Evolutionary conservation across 106 monocot genomes (phyloP), one percentile per base, ranked within the genome.

Genomic region (Gastrodia elata): DNA sequence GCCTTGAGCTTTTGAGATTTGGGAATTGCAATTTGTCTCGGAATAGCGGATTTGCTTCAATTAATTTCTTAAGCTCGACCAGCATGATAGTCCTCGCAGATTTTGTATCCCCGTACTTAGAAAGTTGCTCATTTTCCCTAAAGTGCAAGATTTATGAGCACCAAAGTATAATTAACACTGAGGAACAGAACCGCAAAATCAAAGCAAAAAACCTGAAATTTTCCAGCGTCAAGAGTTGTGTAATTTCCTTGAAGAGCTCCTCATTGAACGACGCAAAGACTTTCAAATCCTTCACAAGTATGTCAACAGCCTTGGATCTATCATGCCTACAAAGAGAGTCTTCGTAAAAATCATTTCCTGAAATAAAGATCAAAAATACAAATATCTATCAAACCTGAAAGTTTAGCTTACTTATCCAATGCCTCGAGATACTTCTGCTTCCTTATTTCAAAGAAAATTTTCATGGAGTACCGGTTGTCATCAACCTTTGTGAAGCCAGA

Each of bases 1-100:
- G 76, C 52, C 91, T 87, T 8, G 89, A 89, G 74, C 48, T 84
- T 72, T 86, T 96, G 4, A 90, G 84, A 73, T 44, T 90, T 5
- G 96, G 92, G 72, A 90, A 90, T 65, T 74, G 85, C 73, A 96
- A 57, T 49, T 96, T 96, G 72, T 90, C 89, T 39, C 87, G 84
- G 65, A 96, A 96, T 24, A 92, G 82, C 52, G 96, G 96, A 78
- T 92, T 92, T 78, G 87, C 89, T 79, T 96, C 92, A 76, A 96
- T 96, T 64, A 96, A 70, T 71, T 88, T 92, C 86, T 92, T 90
- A 37, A 96, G 92, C 74, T 90, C 89, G 73, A 83, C 82, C 24
- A 96, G 78, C 87, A 96, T 84, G 42, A 86, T 92, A 39, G 79
- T 42, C 68, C 96, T 82, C 30, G 85, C 96, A 13, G 92, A 96